phyloP scores from a whole-genome alignment of 495 filamentous ascomycete species.

The Neurospora terricola region DNA sequence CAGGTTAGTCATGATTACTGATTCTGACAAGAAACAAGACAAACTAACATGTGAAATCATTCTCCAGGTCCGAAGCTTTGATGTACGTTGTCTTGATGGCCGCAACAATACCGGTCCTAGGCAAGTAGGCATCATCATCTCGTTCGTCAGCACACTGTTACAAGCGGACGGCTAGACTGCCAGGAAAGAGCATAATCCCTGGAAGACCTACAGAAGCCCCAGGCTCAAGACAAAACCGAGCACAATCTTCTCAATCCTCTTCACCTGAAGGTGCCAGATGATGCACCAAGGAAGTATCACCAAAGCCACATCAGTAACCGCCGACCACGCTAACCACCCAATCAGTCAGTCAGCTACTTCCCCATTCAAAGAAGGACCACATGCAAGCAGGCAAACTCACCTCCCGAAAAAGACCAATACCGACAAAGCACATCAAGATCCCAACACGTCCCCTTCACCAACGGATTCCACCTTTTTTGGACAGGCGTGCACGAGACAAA shows the following conservation, averaged over 20 bases:
- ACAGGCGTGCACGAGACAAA: not conserved
- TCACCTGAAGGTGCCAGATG: slow-evolving; percentile 16
- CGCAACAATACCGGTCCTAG: not conserved
- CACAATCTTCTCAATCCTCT: slow-evolving; percentile 13
- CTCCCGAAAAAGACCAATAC: not conserved
- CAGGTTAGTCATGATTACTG: not conserved
- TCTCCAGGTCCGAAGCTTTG: not conserved
- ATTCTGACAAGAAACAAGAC: not conserved
- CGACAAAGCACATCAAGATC: not conserved
- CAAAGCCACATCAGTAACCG: slow-evolving; percentile 1
- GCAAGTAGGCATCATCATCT: not conserved
- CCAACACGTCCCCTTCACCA: not conserved
- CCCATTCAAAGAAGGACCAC: not conserved
- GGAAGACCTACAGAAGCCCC: slow-evolving; percentile 12
- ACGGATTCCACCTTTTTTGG: not conserved
- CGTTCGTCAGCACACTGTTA: not conserved
- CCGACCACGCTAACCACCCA: slow-evolving; percentile 4
- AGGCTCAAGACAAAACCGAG: slow-evolving; percentile 18
- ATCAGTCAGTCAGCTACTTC: not conserved
- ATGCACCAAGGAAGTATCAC: slow-evolving; percentile 19
- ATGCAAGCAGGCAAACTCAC: not conserved
- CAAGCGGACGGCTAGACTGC: not conserved
- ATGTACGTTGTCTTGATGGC: not conserved
- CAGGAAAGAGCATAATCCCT: not conserved
- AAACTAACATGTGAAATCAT: not conserved